A percentile compares a stretch with the other conserved stretches of the same genome.
Conservation (phyloP, 306 rosid genomes). For the Sindora glabra region DNA sequence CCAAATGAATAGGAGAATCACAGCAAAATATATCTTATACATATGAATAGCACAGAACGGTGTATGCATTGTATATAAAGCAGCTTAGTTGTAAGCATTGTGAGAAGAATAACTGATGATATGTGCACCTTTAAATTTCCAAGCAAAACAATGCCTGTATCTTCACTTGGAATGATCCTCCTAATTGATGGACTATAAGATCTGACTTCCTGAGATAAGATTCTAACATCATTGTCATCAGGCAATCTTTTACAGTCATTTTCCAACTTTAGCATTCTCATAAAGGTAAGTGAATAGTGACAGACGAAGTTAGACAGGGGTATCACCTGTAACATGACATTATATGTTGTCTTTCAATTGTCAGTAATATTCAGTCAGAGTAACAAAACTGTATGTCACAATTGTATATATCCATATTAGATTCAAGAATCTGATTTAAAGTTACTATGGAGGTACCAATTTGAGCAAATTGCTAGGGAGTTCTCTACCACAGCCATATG, state of each 20-base stretch:
- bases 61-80: not conserved
- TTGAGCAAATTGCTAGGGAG: slow-evolving; percentile 37
- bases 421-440: slow-evolving; percentile 1
- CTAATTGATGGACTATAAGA: slow-evolving; percentile 32
- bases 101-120: slow-evolving; percentile 8
- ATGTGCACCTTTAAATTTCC: slow-evolving; percentile 69
- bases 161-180: slow-evolving; percentile 53
- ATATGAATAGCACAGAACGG: not conserved
- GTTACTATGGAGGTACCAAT: slow-evolving; percentile 37
- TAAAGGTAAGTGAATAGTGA: slow-evolving; percentile 39
- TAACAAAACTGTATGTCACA: too few species aligned
- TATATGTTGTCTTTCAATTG: slow-evolving; percentile 1
- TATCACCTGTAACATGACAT: slow-evolving; percentile 42
- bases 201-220: slow-evolving; percentile 37
- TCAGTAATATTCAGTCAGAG: not conserved
- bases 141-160: slow-evolving; percentile 55
- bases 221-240: slow-evolving; percentile 25
- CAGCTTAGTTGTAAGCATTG: slow-evolving; percentile 4
- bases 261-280: slow-evolving; percentile 29
- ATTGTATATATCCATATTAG: too few species aligned
- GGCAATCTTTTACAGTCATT: slow-evolving; percentile 17
- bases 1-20: not conserved
- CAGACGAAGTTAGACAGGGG: slow-evolving; percentile 43
- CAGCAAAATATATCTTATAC: too few species aligned
- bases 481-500: slow-evolving; percentile 43